Evolutionary conservation across 2,329 filamentous ascomycete species (phyloP).

Genomic region (Curvularia spicifera): DNA sequence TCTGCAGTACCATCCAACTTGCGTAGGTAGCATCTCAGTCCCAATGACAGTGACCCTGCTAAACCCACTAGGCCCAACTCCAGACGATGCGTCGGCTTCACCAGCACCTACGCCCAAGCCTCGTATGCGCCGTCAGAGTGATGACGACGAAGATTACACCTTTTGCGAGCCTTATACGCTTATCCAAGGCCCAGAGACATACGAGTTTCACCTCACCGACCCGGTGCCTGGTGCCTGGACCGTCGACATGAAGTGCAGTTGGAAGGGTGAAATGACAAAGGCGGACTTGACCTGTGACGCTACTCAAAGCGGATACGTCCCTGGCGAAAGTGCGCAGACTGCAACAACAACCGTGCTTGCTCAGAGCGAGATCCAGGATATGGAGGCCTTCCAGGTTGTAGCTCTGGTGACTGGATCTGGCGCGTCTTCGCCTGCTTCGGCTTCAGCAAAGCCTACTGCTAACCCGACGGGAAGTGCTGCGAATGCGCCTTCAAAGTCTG

Average conservation of each 20-base stretch:
- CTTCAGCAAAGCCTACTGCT: conserved; percentile 2
- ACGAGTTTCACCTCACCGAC: conserved; percentile 30
- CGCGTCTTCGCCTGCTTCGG: conserved; percentile 11
- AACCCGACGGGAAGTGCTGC: conserved; percentile 9
- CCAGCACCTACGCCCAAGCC: conserved; percentile 27
- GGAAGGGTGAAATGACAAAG: conserved; percentile 28
- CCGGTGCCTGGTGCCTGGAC: conserved; percentile 28
- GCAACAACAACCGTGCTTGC: conserved; percentile 2
- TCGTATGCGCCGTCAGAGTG: conserved; percentile 27
- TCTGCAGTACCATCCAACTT: conserved; percentile 14
- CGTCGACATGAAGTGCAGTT: conserved; percentile 30
- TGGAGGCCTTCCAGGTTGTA: conserved; percentile 15
- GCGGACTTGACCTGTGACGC: conserved; percentile 34
- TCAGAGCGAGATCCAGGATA: conserved; percentile 15
- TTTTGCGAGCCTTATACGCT: conserved; percentile 33
- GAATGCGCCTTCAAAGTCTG: conserved; percentile 18
- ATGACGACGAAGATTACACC: conserved; percentile 5
- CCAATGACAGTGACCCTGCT: neutral
- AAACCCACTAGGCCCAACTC: neutral
- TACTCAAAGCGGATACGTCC: conserved; percentile 20
- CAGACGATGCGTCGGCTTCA: conserved; percentile 3
- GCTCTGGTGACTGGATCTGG: conserved; percentile 24
- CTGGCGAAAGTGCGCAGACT: neutral
- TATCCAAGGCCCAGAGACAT: conserved; percentile 33
- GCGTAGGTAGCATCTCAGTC: neutral